Evolutionary conservation across 192 early-diverging fungal species (phyloP).

Genomic region (Linnemannia schmuckeri): DNA sequence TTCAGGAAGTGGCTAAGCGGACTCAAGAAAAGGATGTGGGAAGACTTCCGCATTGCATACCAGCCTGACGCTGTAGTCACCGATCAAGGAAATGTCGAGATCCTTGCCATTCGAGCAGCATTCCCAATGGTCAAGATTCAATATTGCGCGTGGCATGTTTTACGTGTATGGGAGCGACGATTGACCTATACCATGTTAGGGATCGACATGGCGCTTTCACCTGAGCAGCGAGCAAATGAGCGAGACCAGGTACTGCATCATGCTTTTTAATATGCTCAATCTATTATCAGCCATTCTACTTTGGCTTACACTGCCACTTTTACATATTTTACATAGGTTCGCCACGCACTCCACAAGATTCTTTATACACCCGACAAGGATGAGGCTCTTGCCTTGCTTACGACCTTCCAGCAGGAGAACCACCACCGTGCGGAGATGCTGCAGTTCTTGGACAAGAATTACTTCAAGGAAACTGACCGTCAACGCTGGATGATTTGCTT

Average conservation of each 20-base stretch:
- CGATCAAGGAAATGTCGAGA: slow-evolving; percentile 26
- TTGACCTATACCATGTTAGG: not conserved
- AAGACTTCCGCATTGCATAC: not conserved
- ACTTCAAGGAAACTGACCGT: slow-evolving; percentile 16
- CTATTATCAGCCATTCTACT: too few species aligned
- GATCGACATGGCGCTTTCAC: not conserved
- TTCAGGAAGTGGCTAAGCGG: not conserved
- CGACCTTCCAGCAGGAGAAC: not conserved
- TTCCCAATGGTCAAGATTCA: not conserved
- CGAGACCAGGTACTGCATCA: not conserved
- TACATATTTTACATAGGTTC: not conserved
- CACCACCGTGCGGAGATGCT: not conserved
- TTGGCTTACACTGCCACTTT: not conserved
- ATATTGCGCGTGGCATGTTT: slow-evolving; percentile 32
- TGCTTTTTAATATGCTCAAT: not conserved
- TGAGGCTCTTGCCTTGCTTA: not conserved
- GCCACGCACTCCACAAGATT: not conserved
- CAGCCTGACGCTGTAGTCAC: slow-evolving; percentile 15
- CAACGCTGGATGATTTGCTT: slow-evolving; percentile 33
- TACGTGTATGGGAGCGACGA: slow-evolving; percentile 13
- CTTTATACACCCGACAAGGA: not conserved
- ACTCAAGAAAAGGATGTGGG: not conserved
- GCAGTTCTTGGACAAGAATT: slow-evolving; percentile 21
- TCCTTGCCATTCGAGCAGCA: slow-evolving; percentile 7
- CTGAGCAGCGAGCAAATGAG: not conserved